These are phyloP conservation scores for Trichoderma koningii DNA, from an alignment of 2,329 filamentous ascomycete species.

Conservation along the genomic window DNA sequence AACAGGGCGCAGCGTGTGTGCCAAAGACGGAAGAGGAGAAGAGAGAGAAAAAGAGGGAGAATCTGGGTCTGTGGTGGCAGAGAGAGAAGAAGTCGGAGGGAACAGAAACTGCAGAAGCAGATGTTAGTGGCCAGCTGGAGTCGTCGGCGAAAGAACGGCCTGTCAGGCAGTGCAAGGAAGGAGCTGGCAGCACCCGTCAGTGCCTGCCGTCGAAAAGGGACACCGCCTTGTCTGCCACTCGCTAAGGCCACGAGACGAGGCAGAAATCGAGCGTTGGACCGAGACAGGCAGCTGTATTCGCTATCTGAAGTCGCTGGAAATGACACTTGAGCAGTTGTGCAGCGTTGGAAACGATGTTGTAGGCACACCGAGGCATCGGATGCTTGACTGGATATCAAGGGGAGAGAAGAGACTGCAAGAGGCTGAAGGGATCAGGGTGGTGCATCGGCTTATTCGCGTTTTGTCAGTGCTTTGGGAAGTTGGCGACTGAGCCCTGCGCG, in stretches of 20 bases:
- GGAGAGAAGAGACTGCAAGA: neutral
- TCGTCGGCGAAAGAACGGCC: conserved; percentile 26
- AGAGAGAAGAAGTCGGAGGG: conserved; percentile 16
- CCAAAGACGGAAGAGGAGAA: conserved; percentile 33
- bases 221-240: conserved; percentile 23
- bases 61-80: conserved; percentile 16
- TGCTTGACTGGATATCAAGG: neutral
- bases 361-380: neutral
- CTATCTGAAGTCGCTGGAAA: neutral
- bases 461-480: neutral
- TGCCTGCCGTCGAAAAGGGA: conserved; percentile 31
- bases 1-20: conserved; percentile 8
- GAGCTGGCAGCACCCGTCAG: conserved; percentile 36
- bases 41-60: conserved; percentile 29
- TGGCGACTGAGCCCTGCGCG: neutral
- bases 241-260: conserved; percentile 32
- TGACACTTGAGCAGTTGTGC: neutral
- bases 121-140: conserved; percentile 7
- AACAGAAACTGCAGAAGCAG: conserved; percentile 27
- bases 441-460: neutral
- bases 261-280: conserved; percentile 29
- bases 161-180: conserved; percentile 28
- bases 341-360: neutral
- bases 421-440: neutral
- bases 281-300: neutral